Base-by-base conservation (phyloP, 225 moss, liverwort and hornwort genomes). In the Physcomitrium patens region DNA sequence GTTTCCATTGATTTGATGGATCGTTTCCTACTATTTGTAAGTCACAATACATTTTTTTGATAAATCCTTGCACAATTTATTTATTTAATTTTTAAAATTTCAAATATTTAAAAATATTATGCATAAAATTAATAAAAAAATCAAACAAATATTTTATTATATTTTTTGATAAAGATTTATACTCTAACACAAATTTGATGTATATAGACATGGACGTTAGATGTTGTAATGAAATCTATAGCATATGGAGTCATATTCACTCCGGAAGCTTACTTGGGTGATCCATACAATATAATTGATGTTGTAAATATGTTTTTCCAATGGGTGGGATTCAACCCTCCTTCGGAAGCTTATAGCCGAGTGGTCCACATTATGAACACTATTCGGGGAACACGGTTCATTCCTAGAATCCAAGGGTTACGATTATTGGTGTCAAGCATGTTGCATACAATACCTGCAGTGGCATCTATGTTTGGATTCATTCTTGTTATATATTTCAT, bases 231-330 rank as follows among this genome's bases (percentile, higher is more conserved):
- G 0, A 94, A 94, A 73, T 47, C 69, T 7, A 68, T 94, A 66
- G 91, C 94, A 6, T 94, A 94, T 9, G 94, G 96, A 12, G 91
- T 94, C 16, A 86, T 96, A 37, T 90, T 96, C 70, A 83, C 96
- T 0, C 96, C 86, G 0, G 94, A 94, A 65, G 84, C 97, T n/a
- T 97, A 90, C 17, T 67, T 94, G 24, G 90, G 85, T 7, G 97
- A 97, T 63, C 92, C 94, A 2, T 97, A 82, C 50, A 97, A 94
- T 41, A 68, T 87, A 2, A 78, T 94, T 42, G 97, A 97, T 60
- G 42, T 97, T 17, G 71, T 72, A 4, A 86, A 85, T 59, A 75
- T 92, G 86, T 87, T 87, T 62, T 87, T 87, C 2, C 86, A 87
- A 64, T 87, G 86, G 86, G 70, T 87, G n/a, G 86, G 86, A 1